These are phyloP conservation scores for Phalaenopsis aphrodite DNA, from an alignment of 106 monocot species.

Conservation along the genomic window DNA sequence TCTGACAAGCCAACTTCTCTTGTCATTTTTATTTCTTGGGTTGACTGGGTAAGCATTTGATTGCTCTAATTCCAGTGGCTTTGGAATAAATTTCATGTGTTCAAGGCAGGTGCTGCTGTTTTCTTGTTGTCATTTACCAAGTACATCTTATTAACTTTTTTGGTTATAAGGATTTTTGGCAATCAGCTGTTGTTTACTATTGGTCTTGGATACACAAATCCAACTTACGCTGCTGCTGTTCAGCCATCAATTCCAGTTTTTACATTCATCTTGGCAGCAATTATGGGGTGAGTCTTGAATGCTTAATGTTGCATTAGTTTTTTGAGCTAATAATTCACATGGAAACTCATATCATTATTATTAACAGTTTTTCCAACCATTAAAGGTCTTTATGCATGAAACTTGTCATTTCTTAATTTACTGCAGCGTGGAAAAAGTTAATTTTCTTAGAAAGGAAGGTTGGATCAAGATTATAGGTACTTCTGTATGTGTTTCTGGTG, in stretches of 20 bases:
- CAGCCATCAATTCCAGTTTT: conserved; percentile 89
- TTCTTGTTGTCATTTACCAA: not conserved
- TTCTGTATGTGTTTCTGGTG: conserved; percentile 58
- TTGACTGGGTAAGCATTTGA: conserved; percentile 57
- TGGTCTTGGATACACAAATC: conserved; percentile 80
- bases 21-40: conserved; percentile 68
- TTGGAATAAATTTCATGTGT: not conserved
- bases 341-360: not conserved
- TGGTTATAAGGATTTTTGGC: conserved; percentile 58
- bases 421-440: conserved; percentile 58
- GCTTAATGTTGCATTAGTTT: not conserved
- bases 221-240: conserved; percentile 72
- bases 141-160: not conserved
- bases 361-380: not conserved
- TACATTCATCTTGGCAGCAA: conserved; percentile 66
- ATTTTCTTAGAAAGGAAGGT: conserved; percentile 50
- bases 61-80: not conserved
- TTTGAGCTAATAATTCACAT: not conserved
- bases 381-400: not conserved
- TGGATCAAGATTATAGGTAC: conserved; percentile 56
- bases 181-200: conserved; percentile 87
- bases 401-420: not conserved
- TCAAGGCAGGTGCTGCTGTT: not conserved
- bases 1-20: conserved; percentile 40
- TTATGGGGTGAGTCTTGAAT: conserved; percentile 33